Evolutionary conservation across 805 yeast species (phyloP).

Genomic region (Candida oleophila): DNA sequence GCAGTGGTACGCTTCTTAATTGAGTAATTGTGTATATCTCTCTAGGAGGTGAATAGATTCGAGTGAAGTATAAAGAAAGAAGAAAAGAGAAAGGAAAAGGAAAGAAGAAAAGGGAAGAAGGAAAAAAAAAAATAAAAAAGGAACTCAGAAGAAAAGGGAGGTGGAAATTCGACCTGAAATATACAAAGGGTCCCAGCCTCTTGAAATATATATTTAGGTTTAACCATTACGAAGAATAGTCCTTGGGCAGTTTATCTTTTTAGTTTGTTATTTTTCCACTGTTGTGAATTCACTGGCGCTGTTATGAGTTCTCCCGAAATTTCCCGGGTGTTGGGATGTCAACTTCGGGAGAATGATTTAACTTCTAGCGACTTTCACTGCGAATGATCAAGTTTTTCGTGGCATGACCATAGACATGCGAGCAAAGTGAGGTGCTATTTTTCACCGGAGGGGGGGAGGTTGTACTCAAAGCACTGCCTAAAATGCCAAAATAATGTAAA

Average conservation of each 20-base stretch:
- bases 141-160: background rate
- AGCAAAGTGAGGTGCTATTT: background rate
- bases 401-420: conserved; percentile 1
- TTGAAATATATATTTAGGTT: background rate
- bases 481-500: background rate
- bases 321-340: conserved; percentile 8
- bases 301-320: conserved; percentile 2
- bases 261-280: background rate
- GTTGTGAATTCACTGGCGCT: background rate
- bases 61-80: background rate
- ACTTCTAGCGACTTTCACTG: background rate
- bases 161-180: background rate
- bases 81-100: background rate
- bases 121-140: background rate
- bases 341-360: conserved; percentile 1
- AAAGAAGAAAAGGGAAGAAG: background rate
- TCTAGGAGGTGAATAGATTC: background rate
- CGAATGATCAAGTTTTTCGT: background rate
- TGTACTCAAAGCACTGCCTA: no score
- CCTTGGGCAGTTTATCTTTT: background rate
- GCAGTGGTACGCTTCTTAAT: no score
- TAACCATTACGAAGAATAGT: background rate
- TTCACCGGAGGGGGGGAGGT: background rate
- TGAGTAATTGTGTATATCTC: background rate
- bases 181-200: background rate